Conservation (phyloP, 371 early-diverging fungal species). For the Sporodiniella umbellata region DNA sequence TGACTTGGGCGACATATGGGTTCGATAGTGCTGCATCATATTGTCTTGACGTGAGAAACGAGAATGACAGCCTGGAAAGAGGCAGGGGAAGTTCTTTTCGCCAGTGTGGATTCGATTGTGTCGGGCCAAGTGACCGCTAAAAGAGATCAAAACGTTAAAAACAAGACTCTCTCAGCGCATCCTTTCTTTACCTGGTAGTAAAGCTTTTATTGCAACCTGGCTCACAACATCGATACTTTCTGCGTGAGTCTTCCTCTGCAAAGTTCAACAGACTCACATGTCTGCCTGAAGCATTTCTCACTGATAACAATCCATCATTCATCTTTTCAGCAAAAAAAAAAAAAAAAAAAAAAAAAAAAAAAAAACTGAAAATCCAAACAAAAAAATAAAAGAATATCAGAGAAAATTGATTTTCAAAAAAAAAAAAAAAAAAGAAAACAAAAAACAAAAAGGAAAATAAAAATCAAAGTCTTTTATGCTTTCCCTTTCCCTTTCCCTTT, state of each 20-base stretch:
- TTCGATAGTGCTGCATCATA: constrained; percentile 89
- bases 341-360: background rate
- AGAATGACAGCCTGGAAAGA: constrained; percentile 75
- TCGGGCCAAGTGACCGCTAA: constrained; percentile 81
- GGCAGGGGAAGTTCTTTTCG: constrained; percentile 87
- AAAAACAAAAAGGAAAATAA: background rate
- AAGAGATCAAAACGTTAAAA: background rate
- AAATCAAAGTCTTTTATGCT: no score
- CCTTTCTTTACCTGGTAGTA: constrained; percentile 50
- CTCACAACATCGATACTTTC: constrained; percentile 53
- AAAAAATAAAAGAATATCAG: no score
- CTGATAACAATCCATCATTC: constrained; percentile 27
- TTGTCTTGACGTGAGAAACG: constrained; percentile 88
- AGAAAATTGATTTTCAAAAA: background rate
- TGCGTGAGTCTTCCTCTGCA: constrained; percentile 28
- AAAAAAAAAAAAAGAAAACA: background rate
- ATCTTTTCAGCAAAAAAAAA: constrained; percentile 4
- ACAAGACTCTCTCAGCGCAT: background rate
- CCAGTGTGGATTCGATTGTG: constrained; percentile 91
- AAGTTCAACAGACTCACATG: constrained; percentile 38
- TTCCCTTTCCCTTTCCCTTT: background rate
- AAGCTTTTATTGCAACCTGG: constrained; percentile 61
- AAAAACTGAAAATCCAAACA: no score
- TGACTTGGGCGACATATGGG: constrained; percentile 76
- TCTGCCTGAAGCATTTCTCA: constrained; percentile 38